Evolutionary conservation across 371 early-diverging fungal species (phyloP).

Genomic region (Mucor saturninus): DNA sequence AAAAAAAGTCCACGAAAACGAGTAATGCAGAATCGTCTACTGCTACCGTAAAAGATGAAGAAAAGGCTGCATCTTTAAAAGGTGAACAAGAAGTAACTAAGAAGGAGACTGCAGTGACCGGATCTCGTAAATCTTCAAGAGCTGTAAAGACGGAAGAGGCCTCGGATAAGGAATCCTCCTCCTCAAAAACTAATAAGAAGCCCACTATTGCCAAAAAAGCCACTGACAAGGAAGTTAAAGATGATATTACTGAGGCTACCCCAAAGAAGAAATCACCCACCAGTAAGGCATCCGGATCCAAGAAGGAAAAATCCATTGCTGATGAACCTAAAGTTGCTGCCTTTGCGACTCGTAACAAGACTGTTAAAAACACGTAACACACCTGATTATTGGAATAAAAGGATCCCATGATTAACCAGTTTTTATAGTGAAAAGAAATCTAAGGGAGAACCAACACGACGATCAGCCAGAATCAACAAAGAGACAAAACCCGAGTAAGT

Average conservation of each 20-base stretch:
- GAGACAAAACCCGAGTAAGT: too few relatives aligned
- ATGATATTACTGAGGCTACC: neutral
- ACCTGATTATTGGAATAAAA: neutral
- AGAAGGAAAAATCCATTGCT: neutral
- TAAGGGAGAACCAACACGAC: neutral
- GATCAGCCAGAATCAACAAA: neutral
- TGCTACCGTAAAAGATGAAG: too few relatives aligned
- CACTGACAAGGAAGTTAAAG: neutral
- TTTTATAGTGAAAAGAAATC: neutral
- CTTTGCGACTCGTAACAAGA: neutral
- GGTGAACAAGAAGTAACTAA: neutral
- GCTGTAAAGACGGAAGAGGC: neutral
- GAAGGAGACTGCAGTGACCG: neutral
- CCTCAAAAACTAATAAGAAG: neutral
- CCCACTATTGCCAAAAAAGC: neutral
- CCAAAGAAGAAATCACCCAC: neutral
- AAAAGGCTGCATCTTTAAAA: neutral
- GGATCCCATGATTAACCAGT: neutral
- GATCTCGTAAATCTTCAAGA: too few relatives aligned
- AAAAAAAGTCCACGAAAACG: neutral
- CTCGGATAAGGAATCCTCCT: too few relatives aligned
- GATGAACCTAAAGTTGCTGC: slow-evolving; percentile 5
- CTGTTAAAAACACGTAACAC: neutral
- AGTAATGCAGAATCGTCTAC: neutral
- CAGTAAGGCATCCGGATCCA: neutral